A percentile compares a stretch with the other conserved stretches of the same genome.
Evolutionary conservation across 1,284 basidiomycete species (phyloP).

Genomic region (Coniophora puteana): DNA sequence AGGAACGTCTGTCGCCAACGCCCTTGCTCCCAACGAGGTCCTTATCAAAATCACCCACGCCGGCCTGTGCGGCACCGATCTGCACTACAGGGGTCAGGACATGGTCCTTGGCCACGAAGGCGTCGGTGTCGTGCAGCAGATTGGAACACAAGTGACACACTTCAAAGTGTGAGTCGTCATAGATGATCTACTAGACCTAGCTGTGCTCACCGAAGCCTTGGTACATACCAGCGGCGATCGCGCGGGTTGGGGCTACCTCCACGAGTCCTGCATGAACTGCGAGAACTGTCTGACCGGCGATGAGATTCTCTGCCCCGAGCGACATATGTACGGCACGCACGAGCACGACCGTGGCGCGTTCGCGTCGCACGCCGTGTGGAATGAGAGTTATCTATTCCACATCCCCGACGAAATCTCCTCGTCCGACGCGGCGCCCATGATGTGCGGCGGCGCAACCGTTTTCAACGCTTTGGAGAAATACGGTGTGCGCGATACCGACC

Average conservation of each 20-base stretch:
- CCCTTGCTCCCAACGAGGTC: conserved; percentile 26
- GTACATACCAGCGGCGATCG: conserved; percentile 22
- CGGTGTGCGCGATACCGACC: conserved; percentile 26
- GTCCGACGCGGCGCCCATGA: conserved; percentile 30
- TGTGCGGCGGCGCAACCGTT: conserved; percentile 36
- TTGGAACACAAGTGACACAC: conserved; percentile 23
- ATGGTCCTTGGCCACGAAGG: conserved; percentile 38
- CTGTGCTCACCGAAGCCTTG: background rate
- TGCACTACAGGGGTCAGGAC: conserved; percentile 27
- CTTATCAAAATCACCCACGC: conserved; percentile 37
- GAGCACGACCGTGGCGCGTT: conserved; percentile 31
- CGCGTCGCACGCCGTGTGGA: conserved; percentile 30
- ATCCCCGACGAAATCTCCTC: conserved; percentile 29
- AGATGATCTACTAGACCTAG: background rate
- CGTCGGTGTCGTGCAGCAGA: conserved; percentile 24
- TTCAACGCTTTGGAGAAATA: conserved; percentile 23
- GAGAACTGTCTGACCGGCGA: conserved; percentile 26
- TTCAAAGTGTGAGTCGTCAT: conserved; percentile 27
- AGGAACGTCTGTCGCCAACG: background rate
- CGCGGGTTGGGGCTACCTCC: conserved; percentile 27
- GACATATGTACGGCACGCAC: conserved; percentile 20
- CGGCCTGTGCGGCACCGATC: conserved; percentile 47
- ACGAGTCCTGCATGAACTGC: conserved; percentile 22
- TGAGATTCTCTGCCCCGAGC: conserved; percentile 24
- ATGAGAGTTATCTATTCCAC: conserved; percentile 27